Evolutionary conservation across 2,329 filamentous ascomycete species (phyloP), one percentile per base, ranked within the genome.

Genomic region (Teratosphaeria pseudoeucalypti): DNA sequence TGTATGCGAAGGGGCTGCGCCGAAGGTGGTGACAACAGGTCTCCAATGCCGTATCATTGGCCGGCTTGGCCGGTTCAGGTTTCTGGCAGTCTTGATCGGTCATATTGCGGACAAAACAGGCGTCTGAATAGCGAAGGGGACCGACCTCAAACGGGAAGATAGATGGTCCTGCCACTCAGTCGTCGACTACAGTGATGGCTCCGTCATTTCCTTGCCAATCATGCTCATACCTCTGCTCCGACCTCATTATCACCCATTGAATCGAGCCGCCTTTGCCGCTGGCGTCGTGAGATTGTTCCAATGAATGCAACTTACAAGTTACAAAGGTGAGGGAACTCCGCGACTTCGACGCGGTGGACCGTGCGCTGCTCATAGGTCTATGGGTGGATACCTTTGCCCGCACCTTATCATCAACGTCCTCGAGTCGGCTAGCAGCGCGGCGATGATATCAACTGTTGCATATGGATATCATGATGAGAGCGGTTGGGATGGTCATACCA

Each of bases 11-110:
- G 73, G 74, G 12, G 79, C 79, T 0, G 68, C 67, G 79, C 79
- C 37, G 3, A 82, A 81, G 71, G 83, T 83, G 81, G 83, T 83
- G 81, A 82, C 81, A 0, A 75, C 83, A 29, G 79, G 78, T 1
- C 66, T 83, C 43, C 81, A 82, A 66, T 81, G 78, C 61, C 75
- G 80, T 5, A 80, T 81, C 58, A 77, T 81, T 53, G 81, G 81
- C 0, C 75, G 78, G 37, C 81, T 81, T 0, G 81, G 79, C 3
- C 72, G 81, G 1, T 79, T 79, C 61, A 75, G 73, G 54, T 81
- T 80, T 1, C 65, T 84, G 52, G 73, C 76, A 65, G 76, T 80
- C 58, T 81, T 82, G 65, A 77, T 82, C 1, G 77, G 82, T 60
- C 81, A 83, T 59, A 80, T 82, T 53, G 68, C 68, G 1, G 64